Evolutionary conservation across 106 monocot genomes (phyloP), one percentile per base, ranked within the genome.

Genomic region (Apostasia shenzhenica): DNA sequence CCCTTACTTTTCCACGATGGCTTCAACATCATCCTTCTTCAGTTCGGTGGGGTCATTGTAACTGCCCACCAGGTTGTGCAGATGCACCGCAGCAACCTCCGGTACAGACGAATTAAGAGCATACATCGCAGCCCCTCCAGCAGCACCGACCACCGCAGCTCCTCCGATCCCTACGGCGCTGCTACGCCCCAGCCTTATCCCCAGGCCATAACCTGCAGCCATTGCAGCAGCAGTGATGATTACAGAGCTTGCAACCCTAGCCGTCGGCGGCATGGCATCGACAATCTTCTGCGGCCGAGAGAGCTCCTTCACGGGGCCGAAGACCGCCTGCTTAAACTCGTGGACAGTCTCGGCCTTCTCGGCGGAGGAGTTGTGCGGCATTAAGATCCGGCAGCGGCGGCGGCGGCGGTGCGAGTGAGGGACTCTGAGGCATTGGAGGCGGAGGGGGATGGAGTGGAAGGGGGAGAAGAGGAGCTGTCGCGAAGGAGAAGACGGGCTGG

Each of bases 11-110:
- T 77, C 59, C 3, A 73, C 79, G 50, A 93, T 50, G 13, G 61
- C 87, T 53, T 90, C 90, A 1, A 93, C 67, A 6, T 92, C 92
- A 59, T 78, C 87, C 54, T 75, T 84, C 72, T 54, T 85, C 73
- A 97, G 59, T 52, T 63, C 69, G 2, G 75, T 67, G 39, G 93
- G 99, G 68, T 99, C 93, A 56, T 85, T 87, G 9, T 72, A 74
- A 10, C 87, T 83, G 3, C 77, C 79, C 7, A 93, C 92, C 7
- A 87, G 68, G 64, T 93, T 92, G 69, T 88, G 87, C 86, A 99
- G 66, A 47, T 51, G 73, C 11, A 71, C 81, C 1, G 97, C 92
- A 0, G 97, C 97, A 41, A 90, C 90, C 67, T 92, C 92, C 8
- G 97, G 92, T 10, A 83, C 92, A 2, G 70, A 67, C 4, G 81